Evolutionary conservation across 2,329 filamentous ascomycete genomes (phyloP).

Genomic region (Fusarium fujikuroi): DNA sequence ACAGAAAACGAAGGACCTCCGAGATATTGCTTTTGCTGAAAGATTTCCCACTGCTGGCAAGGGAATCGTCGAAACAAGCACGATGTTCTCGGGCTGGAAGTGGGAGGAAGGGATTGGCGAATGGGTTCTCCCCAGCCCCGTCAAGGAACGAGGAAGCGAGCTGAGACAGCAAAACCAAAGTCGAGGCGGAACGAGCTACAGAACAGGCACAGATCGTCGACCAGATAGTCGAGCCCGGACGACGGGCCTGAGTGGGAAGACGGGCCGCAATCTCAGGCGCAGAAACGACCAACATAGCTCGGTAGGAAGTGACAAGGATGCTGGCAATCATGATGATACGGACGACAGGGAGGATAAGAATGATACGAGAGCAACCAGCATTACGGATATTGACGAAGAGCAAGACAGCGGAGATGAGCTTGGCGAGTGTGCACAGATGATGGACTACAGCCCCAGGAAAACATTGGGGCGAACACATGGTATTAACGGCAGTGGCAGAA

Average conservation of each 20-base stretch:
- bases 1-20: conserved; percentile 62
- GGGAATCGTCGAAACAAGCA: conserved; percentile 17
- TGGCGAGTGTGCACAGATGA: conserved; percentile 11
- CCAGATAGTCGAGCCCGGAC: conserved; percentile 24
- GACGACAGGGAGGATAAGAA: conserved; percentile 11
- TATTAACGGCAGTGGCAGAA: neutral
- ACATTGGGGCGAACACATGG: neutral
- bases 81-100: conserved; percentile 51
- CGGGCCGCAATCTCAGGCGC: neutral
- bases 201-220: conserved; percentile 15
- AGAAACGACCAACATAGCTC: conserved; percentile 5
- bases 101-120: conserved; percentile 57
- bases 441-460: neutral
- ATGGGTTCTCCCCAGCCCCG: conserved; percentile 48
- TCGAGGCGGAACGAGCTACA: conserved; percentile 9
- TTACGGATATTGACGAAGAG: conserved; percentile 15
- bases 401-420: conserved; percentile 41
- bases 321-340: conserved; percentile 7
- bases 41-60: conserved; percentile 45
- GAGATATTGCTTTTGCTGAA: conserved; percentile 66
- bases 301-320: conserved; percentile 22
- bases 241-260: conserved; percentile 18
- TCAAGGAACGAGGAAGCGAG: conserved; percentile 20
- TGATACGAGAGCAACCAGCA: conserved; percentile 28
- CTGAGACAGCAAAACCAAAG: conserved; percentile 3